Percentiles rank a stretch among this genome's conserved stretches.
Conservation (phyloP, 495 filamentous ascomycete genomes). For the Tuber microsphaerosporum region DNA sequence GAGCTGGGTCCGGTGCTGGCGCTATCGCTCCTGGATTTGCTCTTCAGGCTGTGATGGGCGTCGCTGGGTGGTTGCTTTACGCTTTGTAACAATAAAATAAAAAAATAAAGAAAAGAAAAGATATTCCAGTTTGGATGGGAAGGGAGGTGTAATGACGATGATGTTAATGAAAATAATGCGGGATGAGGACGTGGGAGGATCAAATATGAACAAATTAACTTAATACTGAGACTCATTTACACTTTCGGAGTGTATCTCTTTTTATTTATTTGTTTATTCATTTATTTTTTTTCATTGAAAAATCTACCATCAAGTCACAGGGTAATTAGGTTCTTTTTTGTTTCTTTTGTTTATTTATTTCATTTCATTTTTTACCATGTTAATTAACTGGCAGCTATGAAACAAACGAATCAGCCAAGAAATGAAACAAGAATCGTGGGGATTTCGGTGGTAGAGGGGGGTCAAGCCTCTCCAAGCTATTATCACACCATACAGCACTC, state of each 20-base stretch:
- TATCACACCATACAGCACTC: background rate
- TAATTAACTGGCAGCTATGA: background rate
- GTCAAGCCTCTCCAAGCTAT: background rate
- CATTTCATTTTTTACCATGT: background rate
- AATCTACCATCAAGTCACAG: no score
- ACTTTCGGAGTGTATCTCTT: background rate
- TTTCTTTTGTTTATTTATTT: background rate
- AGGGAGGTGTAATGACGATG: background rate
- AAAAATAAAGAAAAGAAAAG: background rate
- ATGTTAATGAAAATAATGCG: background rate
- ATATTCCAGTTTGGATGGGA: background rate
- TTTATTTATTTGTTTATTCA: background rate
- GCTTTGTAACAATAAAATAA: background rate
- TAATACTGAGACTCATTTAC: background rate
- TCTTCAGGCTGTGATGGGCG: background rate
- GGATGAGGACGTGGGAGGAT: background rate
- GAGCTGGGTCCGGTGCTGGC: background rate
- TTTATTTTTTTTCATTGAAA: background rate
- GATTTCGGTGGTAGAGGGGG: no score
- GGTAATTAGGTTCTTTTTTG: background rate
- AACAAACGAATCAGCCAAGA: background rate
- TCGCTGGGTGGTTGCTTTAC: background rate
- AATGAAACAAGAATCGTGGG: background rate
- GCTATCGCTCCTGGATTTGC: background rate
- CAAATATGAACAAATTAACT: background rate